Conservation (phyloP, 768 basidiomycete genomes). For the Daedalea quercina region DNA sequence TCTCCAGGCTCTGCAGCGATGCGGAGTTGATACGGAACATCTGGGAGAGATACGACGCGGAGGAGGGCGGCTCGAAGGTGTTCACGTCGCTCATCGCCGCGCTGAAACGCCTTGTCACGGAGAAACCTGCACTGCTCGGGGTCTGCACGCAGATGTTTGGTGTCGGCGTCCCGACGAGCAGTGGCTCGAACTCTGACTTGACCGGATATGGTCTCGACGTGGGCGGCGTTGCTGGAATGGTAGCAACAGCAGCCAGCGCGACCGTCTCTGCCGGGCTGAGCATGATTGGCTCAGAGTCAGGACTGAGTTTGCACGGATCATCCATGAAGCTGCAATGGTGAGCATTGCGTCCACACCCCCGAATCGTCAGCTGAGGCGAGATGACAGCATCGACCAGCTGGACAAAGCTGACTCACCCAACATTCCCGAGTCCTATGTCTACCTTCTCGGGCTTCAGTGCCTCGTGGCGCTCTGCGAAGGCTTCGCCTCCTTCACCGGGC, state of each 20-base stretch:
- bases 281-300: constrained; percentile 69
- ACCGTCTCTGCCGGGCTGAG: constrained; percentile 82
- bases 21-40: constrained; percentile 70
- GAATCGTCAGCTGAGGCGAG: neutral
- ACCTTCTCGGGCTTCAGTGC: constrained; percentile 86
- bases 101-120: constrained; percentile 80
- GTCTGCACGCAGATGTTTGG: constrained; percentile 77
- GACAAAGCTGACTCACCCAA: constrained; percentile 94
- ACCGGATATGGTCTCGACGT: constrained; percentile 55
- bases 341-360: constrained; percentile 19
- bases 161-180: constrained; percentile 47
- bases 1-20: constrained; percentile 64
- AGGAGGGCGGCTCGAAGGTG: constrained; percentile 54
- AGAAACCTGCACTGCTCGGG: constrained; percentile 83
- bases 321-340: constrained; percentile 92
- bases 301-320: constrained; percentile 66
- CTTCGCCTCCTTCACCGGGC: constrained; percentile 65
- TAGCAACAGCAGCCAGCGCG: constrained; percentile 76
- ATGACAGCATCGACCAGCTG: constrained; percentile 85
- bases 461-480: constrained; percentile 84
- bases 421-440: constrained; percentile 91
- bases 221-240: constrained; percentile 71
- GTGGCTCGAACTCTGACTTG: constrained; percentile 26
- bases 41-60: constrained; percentile 73
- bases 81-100: constrained; percentile 76